A percentile compares a stretch with the other conserved stretches of the same genome.
phyloP scores from a whole-genome alignment of 2,329 filamentous ascomycete species.

The Aureobasidium sp. region DNA sequence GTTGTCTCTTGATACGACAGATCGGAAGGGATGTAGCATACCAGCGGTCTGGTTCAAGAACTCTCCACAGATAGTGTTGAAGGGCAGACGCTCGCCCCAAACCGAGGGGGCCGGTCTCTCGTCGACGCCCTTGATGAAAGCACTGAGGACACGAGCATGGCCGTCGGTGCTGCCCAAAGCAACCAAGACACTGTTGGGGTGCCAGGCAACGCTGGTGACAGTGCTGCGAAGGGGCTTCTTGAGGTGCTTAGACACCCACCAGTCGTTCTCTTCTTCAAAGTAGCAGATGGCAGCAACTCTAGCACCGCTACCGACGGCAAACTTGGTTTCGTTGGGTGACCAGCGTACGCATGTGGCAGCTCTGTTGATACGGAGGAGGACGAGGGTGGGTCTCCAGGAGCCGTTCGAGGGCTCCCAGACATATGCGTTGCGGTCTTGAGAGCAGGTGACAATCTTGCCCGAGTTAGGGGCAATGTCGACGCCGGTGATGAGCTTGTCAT shows the following conservation, averaged over 20 bases:
- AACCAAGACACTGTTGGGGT: constrained; percentile 92
- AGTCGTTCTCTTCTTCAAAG: constrained; percentile 98
- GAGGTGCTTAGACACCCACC: constrained; percentile 99
- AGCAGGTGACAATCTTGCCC: constrained; percentile 94
- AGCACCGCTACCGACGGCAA: constrained; percentile 92
- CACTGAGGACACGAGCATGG: constrained; percentile 88
- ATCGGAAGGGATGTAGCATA: not conserved
- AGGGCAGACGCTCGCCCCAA: constrained; percentile 93
- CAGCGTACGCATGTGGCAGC: constrained; percentile 95
- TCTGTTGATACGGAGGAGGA: constrained; percentile 92
- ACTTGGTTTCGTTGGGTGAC: constrained; percentile 95
- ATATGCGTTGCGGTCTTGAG: constrained; percentile 94
- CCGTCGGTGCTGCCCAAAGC: constrained; percentile 96
- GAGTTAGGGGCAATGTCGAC: constrained; percentile 89
- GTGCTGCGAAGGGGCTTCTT: constrained; percentile 99
- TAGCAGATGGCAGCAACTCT: constrained; percentile 95
- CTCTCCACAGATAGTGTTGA: constrained; percentile 97
- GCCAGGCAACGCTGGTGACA: constrained; percentile 91
- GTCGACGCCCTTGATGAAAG: constrained; percentile 94
- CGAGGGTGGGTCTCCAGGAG: constrained; percentile 94
- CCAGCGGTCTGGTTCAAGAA: constrained; percentile 84
- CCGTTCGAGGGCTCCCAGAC: constrained; percentile 85
- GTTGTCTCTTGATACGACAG: not conserved
- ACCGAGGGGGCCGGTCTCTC: constrained; percentile 73
- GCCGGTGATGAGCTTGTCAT: constrained; percentile 94